Percentiles rank a stretch among this genome's conserved stretches.
phyloP scores from a whole-genome alignment of 441 rosid genomes.

The Oxalis stricta region DNA sequence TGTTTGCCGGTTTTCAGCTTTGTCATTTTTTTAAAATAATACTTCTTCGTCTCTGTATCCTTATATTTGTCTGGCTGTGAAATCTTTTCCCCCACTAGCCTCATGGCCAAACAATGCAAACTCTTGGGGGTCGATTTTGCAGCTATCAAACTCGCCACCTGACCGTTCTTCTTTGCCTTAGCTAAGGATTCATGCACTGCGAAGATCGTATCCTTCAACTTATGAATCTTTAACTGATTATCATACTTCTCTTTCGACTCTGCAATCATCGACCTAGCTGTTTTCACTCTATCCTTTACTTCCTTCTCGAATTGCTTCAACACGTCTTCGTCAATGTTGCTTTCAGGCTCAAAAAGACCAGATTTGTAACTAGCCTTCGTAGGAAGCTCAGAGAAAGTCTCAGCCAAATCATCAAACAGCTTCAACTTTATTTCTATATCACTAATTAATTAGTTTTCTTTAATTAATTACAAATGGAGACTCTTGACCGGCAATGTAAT shows the following conservation, averaged over 20 bases:
- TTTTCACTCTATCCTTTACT: conserved; percentile 76
- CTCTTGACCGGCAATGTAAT: too few relatives aligned
- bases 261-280: conserved; percentile 71
- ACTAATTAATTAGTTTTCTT: too few relatives aligned
- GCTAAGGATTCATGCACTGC: conserved; percentile 73
- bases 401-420: too few relatives aligned
- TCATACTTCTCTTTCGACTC: conserved; percentile 92
- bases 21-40: too few relatives aligned
- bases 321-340: too few relatives aligned
- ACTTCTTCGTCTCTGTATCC: conserved; percentile 56
- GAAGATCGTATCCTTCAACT: conserved; percentile 77
- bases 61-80: conserved; percentile 68
- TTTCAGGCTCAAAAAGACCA: too few relatives aligned
- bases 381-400: too few relatives aligned
- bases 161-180: conserved; percentile 86
- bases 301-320: conserved; percentile 94
- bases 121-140: conserved; percentile 92
- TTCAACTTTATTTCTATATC: too few relatives aligned
- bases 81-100: conserved; percentile 87
- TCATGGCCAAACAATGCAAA: conserved; percentile 84
- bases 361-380: too few relatives aligned
- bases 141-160: conserved; percentile 79
- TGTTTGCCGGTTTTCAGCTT: too few relatives aligned
- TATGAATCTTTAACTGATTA: conserved; percentile 89
- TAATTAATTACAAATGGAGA: too few relatives aligned